A percentile compares a stretch with the other conserved stretches of the same genome.
Conservation (phyloP, 371 early-diverging fungal genomes). For the Gilbertella persicaria region DNA sequence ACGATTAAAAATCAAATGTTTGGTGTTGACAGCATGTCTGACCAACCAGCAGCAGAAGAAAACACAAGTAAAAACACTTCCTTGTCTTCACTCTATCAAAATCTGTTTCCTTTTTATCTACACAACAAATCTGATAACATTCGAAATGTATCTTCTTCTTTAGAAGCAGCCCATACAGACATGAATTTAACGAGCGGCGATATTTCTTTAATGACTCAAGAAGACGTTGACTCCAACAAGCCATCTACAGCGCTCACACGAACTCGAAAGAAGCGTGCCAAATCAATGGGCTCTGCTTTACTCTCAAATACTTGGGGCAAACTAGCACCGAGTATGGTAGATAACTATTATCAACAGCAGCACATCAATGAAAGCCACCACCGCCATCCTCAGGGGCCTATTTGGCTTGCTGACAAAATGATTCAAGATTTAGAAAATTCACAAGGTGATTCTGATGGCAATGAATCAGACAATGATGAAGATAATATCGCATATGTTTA, state of each 20-base stretch:
- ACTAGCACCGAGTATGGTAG: conserved; percentile 1
- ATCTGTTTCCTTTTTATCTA: conserved; percentile 9
- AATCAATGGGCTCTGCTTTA: conserved; percentile 6
- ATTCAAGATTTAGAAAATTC: neutral
- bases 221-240: neutral
- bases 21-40: neutral
- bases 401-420: conserved; percentile 7
- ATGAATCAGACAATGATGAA: neutral
- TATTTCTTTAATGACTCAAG: neutral
- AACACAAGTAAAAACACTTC: conserved; percentile 7
- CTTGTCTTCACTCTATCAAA: conserved; percentile 5
- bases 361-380: conserved; percentile 15
- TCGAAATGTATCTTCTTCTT: neutral
- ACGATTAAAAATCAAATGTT: conserved; percentile 18
- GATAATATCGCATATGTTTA: neutral
- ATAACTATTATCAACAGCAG: conserved; percentile 9
- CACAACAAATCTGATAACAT: conserved; percentile 6
- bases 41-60: neutral
- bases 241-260: neutral
- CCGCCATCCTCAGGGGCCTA: conserved; percentile 8
- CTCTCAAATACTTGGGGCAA: conserved; percentile 1
- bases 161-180: neutral
- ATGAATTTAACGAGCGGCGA: neutral
- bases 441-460: neutral
- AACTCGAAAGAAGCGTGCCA: conserved; percentile 3